These are phyloP conservation scores for Acacia acuminata DNA, from an alignment of 306 rosid genomes.

Conservation along the genomic window DNA sequence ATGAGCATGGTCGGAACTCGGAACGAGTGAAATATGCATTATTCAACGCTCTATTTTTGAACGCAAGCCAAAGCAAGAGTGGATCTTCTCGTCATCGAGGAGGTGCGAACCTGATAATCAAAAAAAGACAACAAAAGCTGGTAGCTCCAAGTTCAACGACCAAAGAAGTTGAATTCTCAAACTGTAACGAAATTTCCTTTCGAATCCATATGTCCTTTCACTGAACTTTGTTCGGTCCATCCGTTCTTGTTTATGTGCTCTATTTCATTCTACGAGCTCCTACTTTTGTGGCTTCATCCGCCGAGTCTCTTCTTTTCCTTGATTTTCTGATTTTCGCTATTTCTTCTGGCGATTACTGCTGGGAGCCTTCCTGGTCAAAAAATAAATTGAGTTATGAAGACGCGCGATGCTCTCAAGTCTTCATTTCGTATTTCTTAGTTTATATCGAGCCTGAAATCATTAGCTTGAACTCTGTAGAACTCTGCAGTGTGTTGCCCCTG, in stretches of 20 bases:
- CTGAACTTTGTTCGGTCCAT: not conserved
- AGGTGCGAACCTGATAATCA: not conserved
- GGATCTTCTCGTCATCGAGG: not conserved
- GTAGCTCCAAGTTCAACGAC: not conserved
- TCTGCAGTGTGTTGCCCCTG: slow-evolving; percentile 10
- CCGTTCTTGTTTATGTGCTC: not conserved
- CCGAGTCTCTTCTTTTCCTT: not conserved
- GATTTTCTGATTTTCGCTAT: not conserved
- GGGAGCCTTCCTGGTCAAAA: not conserved
- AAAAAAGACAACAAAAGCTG: not conserved
- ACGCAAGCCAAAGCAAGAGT: not conserved
- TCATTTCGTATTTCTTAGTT: slow-evolving; percentile 2
- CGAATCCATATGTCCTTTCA: not conserved
- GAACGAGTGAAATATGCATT: not conserved
- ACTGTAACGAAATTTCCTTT: slow-evolving; percentile 1
- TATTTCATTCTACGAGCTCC: not conserved
- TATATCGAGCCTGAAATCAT: slow-evolving; percentile 21
- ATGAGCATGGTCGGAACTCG: not conserved
- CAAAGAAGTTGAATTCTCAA: not conserved
- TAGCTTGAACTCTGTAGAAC: slow-evolving; percentile 18
- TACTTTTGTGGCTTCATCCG: not conserved
- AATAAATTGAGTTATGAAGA: slow-evolving; percentile 20
- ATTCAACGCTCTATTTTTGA: not conserved
- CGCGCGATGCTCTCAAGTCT: not conserved
- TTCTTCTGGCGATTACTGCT: slow-evolving; percentile 3